Base-by-base conservation (phyloP, 805 yeast species). In the Candida ficus region DNA sequence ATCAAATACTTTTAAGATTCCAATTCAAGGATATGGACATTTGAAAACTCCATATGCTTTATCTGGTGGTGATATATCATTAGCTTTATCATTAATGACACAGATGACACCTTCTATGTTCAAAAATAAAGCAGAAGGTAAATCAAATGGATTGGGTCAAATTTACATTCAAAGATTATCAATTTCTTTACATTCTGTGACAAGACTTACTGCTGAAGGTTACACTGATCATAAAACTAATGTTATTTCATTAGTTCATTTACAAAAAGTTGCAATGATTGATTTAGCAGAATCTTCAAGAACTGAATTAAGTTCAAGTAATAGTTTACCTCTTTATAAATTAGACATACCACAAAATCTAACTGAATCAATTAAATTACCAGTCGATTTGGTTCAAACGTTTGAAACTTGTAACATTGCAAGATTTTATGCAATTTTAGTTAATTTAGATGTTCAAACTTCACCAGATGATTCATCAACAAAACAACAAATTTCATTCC, bases 401-500 rank as follows among this genome's bases (percentile, higher is more conserved):
- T 81, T 82, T 54, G 57, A 54, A 20, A 70, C 79, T 5, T 78
- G 85, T 50, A 79, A 78, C 50, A 66, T 81, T 18, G 52, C 62
- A 10, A 63, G 83, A 29, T 47, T 43, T n/a, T 76, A 77, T 50
- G 46, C 50, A 5, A 39, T 75, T 30, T 56, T 50, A 29, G 50
- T 73, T 11, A 2, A 64, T 58, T 5, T 13, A 31, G 23, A 6
- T 20, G 20, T 5, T 22, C 30, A 12, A 27, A 34, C n/a, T n/a
- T 20, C 41, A 5, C 31, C 26, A 22, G 18, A 20, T n/a, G 19
- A 21, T 8, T n/a, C n/a, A n/a, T n/a, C n/a, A n/a, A n/a, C n/a
- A n/a, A 7, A 37, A 13, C 16, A 19, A 4, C 32, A 30, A 13
- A 8, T 38, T 5, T 7, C 12, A 11, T 22, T 28, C n/a, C 9